A percentile compares a stretch with the other conserved stretches of the same genome.
These are phyloP conservation scores for Auxenochlorella pyrenoidosa DNA, from an alignment of 139 green algal species.

Conservation along the genomic window DNA sequence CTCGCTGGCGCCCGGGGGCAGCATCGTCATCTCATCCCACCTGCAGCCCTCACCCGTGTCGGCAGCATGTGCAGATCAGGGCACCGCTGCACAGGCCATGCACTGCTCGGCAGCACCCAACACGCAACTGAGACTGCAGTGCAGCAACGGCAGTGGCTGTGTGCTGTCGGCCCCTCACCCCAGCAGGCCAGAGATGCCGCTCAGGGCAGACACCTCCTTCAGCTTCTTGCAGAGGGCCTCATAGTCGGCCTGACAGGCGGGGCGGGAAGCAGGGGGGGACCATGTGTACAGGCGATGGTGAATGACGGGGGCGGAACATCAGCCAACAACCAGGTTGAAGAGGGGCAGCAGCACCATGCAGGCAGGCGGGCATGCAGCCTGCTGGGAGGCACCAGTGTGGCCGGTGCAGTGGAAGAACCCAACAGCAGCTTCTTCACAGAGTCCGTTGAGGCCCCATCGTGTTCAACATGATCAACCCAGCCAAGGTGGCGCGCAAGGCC, in stretches of 20 bases:
- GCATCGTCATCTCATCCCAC: conserved; percentile 72
- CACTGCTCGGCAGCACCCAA: no score
- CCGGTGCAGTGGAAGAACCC: no score
- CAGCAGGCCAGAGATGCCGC: conserved; percentile 61
- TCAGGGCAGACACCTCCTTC: conserved; percentile 69
- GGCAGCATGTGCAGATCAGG: no score
- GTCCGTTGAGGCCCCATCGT: no score
- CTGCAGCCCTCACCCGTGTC: not conserved
- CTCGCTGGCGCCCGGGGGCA: conserved; percentile 68
- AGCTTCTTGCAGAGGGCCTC: conserved; percentile 70
- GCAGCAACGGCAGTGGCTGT: no score
- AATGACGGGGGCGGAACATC: not conserved
- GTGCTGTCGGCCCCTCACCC: not conserved
- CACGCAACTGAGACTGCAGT: no score
- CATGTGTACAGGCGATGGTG: not conserved
- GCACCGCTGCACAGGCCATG: no score
- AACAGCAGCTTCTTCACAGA: no score
- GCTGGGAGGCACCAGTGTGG: no score
- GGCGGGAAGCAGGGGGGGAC: not conserved
- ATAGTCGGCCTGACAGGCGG: conserved; percentile 45
- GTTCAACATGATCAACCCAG: no score
- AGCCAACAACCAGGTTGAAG: no score
- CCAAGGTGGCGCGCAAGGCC: no score
- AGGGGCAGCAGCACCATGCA: not conserved
- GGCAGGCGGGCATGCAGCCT: not conserved